Base-by-base conservation (phyloP, 768 basidiomycete genomes). In the Lactarius psammicola region DNA sequence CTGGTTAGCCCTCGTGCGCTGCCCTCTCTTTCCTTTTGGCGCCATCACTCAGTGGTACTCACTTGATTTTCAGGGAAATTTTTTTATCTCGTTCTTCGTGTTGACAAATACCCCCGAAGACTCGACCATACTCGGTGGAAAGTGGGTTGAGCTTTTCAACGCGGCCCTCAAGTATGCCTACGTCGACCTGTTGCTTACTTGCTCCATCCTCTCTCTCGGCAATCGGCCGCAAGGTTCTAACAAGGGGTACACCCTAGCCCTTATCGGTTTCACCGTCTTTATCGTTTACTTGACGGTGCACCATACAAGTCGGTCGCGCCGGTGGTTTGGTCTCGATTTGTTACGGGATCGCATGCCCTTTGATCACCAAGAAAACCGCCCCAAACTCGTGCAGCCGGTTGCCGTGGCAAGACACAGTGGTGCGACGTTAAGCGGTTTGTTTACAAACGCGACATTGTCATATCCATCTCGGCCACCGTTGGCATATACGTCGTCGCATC, bases 271-370 rank as follows among this genome's bases (percentile, higher is more conserved):
- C 77, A 93, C 84, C 5, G 4, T 96, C 30, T 87, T 99, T 69
- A 98, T 95, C 33, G 75, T 94, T 20, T 98, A 98, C 74, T 98
- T 99, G 96, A 93, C 94, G 60, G 89, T 93, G 58, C 28, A 85
- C 74, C 38, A n/a, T 34, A 10, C 46, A 17, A 60, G 56, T 53
- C 63, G 36, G 46, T 26, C 11, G 20, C 40, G 36, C 46, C 33
- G 59, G 55, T 30, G 33, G 20, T 31, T 66, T 31, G 59, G 56
- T 18, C 18, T 34, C 51, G 26, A 56, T 71, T 28, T 69, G 59
- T 17, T 60, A 9, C 62, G 49, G 31, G 26, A 17, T 2, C n/a
- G n/a, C n/a, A n/a, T n/a, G n/a, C n/a, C n/a, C n/a, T n/a, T n/a
- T n/a, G n/a, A n/a, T n/a, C n/a, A n/a, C n/a, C n/a, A n/a, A n/a